Percentiles rank a stretch among this genome's conserved stretches.
Conservation (phyloP, 164 flowering plant species). For the Aristolochia contorta region DNA sequence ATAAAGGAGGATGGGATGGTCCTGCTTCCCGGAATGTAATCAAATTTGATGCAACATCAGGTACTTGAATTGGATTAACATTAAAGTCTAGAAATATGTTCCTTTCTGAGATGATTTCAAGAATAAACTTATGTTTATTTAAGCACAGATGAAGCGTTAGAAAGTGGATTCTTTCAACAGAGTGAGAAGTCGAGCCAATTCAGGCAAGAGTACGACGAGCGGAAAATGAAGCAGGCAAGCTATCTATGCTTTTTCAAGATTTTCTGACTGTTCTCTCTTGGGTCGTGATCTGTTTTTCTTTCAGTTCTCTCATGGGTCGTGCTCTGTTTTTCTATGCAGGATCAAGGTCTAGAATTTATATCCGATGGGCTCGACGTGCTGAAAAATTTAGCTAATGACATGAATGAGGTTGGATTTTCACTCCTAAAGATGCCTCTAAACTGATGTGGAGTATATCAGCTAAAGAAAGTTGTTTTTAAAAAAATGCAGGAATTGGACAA, state of each 20-base stretch:
- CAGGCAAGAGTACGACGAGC: conserved; percentile 87
- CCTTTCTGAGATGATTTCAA: neutral
- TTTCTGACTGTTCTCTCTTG: neutral
- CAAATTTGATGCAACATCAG: conserved; percentile 59
- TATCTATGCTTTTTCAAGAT: neutral
- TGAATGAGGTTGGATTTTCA: conserved; percentile 76
- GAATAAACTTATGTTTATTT: neutral
- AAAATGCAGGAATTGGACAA: conserved; percentile 77
- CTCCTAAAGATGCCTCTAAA: neutral
- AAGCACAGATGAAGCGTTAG: conserved; percentile 57
- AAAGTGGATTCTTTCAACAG: conserved; percentile 62
- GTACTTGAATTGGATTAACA: conserved; percentile 20
- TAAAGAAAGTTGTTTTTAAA: neutral
- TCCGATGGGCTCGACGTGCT: conserved; percentile 84
- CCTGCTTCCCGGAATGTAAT: conserved; percentile 59
- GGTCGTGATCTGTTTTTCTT: neutral
- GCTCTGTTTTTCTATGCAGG: conserved; percentile 27
- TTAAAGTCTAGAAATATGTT: neutral
- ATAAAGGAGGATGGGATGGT: conserved; percentile 57
- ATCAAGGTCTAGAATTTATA: conserved; percentile 84
- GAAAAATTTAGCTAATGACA: conserved; percentile 92
- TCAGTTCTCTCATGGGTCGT: neutral
- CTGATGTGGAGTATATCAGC: neutral
- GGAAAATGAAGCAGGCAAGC: conserved; percentile 73
- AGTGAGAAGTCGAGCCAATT: conserved; percentile 66